Evolutionary conservation across 768 basidiomycete species (phyloP).

Genomic region (Boletellus ananas): DNA sequence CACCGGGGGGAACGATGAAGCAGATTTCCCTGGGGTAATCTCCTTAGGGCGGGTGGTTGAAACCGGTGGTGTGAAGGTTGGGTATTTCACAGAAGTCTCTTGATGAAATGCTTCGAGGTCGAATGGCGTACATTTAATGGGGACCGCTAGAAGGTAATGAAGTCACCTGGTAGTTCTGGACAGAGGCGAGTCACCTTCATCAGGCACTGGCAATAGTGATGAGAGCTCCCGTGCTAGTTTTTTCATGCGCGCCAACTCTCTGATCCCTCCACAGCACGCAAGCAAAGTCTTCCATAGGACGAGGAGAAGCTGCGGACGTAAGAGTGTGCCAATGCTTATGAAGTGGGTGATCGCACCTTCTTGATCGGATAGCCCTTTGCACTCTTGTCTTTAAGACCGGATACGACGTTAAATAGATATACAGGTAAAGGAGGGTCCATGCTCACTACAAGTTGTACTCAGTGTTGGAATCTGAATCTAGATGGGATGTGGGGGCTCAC

Average conservation of each 20-base stretch:
- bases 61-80: slow-evolving; percentile 71
- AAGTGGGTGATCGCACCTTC: slow-evolving; percentile 53
- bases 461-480: background rate
- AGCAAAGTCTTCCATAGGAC: slow-evolving; percentile 93
- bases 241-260: slow-evolving; percentile 81
- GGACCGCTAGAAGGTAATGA: slow-evolving; percentile 39
- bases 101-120: slow-evolving; percentile 87
- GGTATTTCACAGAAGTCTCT: slow-evolving; percentile 94
- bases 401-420: slow-evolving; percentile 88
- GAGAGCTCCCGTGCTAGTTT: slow-evolving; percentile 81
- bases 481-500: slow-evolving; percentile 46
- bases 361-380: slow-evolving; percentile 97
- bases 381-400: slow-evolving; percentile 86
- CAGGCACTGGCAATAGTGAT: slow-evolving; percentile 57
- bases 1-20: slow-evolving; percentile 40
- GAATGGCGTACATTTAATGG: slow-evolving; percentile 85
- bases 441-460: slow-evolving; percentile 62
- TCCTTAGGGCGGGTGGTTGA: slow-evolving; percentile 33
- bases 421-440: slow-evolving; percentile 92
- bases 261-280: slow-evolving; percentile 89
- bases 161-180: slow-evolving; percentile 1
- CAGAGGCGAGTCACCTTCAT: slow-evolving; percentile 36
- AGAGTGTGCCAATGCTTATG: background rate
- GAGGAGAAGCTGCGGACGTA: slow-evolving; percentile 66
- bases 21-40: slow-evolving; percentile 26